Evolutionary conservation across 148 eudicot species (phyloP).

Genomic region (Silene latifolia): DNA sequence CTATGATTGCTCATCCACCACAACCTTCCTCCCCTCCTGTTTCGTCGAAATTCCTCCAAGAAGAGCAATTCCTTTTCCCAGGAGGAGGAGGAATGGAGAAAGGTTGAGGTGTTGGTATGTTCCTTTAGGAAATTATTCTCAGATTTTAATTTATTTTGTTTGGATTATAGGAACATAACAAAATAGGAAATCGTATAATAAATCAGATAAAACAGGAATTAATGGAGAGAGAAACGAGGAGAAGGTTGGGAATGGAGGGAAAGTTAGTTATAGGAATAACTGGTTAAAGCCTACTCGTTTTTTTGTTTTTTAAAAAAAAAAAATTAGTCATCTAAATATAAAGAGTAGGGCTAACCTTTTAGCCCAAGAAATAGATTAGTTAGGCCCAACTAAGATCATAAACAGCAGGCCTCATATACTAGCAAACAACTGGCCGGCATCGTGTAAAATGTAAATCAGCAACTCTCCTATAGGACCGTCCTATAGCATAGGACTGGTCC

Average conservation of each 20-base stretch:
- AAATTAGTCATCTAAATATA: no score
- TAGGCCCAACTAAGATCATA: not conserved
- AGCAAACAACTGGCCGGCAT: no score
- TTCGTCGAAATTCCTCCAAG: not conserved
- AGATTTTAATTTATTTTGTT: not conserved
- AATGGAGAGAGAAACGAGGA: not conserved
- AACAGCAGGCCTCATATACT: not conserved
- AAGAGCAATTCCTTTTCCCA: not conserved
- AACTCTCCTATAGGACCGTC: no score
- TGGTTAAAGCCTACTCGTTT: no score
- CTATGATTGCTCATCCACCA: slow-evolving; percentile 20
- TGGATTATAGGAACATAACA: not conserved
- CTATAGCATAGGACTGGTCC: no score
- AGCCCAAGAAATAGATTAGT: no score
- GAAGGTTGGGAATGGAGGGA: no score
- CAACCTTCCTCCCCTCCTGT: not conserved
- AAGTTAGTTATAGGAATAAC: not conserved
- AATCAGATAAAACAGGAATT: not conserved
- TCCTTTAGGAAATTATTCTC: not conserved
- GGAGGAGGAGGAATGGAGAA: not conserved
- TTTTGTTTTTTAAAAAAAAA: no score
- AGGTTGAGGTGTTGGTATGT: not conserved
- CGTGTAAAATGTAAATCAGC: no score
- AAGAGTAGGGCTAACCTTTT: no score
- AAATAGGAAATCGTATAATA: not conserved